Evolutionary conservation across 495 filamentous ascomycete species (phyloP).

Genomic region (Evernia prunastri): DNA sequence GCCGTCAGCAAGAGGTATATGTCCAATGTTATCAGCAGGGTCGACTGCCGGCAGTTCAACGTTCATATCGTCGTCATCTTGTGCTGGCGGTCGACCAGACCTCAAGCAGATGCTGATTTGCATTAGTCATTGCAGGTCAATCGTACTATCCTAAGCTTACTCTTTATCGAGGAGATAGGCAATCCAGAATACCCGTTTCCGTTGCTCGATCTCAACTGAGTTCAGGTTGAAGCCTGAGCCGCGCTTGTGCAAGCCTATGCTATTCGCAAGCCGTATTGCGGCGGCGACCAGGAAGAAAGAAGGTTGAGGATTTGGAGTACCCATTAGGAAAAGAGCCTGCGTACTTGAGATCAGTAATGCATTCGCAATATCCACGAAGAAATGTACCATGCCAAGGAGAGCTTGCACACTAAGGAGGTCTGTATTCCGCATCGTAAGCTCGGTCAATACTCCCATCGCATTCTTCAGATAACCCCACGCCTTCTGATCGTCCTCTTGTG

Average conservation of each 20-base stretch:
- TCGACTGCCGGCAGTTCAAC: conserved; percentile 91
- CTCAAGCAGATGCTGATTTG: conserved; percentile 69
- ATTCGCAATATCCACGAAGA: not conserved
- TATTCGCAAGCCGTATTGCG: conserved; percentile 85
- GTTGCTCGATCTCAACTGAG: conserved; percentile 84
- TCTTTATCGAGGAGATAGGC: conserved; percentile 95
- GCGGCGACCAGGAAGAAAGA: conserved; percentile 90
- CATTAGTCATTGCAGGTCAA: conserved; percentile 20
- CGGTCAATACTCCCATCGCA: conserved; percentile 83
- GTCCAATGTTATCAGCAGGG: conserved; percentile 84
- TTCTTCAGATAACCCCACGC: conserved; percentile 96
- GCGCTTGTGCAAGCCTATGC: conserved; percentile 89
- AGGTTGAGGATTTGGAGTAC: conserved; percentile 93
- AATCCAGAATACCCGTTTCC: conserved; percentile 97
- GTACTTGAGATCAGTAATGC: conserved; percentile 16
- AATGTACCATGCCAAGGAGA: conserved; percentile 75
- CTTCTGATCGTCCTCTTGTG: conserved; percentile 84
- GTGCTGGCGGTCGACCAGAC: conserved; percentile 84
- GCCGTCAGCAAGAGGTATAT: conserved; percentile 84
- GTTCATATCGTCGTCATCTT: conserved; percentile 98
- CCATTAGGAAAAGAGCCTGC: conserved; percentile 85
- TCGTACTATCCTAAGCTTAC: conserved; percentile 32
- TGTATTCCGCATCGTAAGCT: conserved; percentile 91
- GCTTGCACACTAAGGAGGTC: conserved; percentile 96
- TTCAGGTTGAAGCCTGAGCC: conserved; percentile 88